Evolutionary conservation across 768 basidiomycete species (phyloP).

Genomic region (Chalciporus chontae): DNA sequence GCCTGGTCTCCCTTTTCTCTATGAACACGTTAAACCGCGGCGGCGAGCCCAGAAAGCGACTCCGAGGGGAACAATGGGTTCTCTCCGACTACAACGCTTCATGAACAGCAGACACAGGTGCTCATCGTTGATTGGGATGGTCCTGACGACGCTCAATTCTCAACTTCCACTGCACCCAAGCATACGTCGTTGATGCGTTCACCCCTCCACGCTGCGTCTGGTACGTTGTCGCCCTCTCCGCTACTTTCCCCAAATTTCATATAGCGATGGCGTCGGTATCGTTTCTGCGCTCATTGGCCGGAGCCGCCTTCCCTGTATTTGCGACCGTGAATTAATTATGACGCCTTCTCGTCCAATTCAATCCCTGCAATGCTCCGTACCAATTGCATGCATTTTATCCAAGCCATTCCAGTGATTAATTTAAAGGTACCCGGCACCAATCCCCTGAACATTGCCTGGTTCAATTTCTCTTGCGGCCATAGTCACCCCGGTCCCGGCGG

Average conservation of each 20-base stretch:
- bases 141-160: slow-evolving; percentile 52
- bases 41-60: background rate
- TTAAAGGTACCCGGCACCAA: too few species aligned
- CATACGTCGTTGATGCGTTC: slow-evolving; percentile 67
- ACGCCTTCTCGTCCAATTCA: too few species aligned
- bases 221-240: slow-evolving; percentile 28
- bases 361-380: too few species aligned
- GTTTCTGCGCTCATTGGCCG: slow-evolving; percentile 59
- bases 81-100: slow-evolving; percentile 10
- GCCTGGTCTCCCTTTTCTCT: background rate
- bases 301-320: slow-evolving; percentile 79
- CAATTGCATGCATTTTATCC: too few species aligned
- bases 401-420: too few species aligned
- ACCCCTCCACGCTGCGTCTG: slow-evolving; percentile 66
- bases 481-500: too few species aligned
- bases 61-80: background rate
- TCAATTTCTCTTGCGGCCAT: too few species aligned
- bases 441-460: too few species aligned
- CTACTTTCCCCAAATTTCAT: slow-evolving; percentile 2
- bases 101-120: background rate
- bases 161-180: slow-evolving; percentile 58
- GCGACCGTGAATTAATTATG: slow-evolving; percentile 59
- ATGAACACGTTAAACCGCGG: background rate
- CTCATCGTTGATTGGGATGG: slow-evolving; percentile 62
- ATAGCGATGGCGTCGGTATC: slow-evolving; percentile 63